These are phyloP conservation scores for Groenewaldozyma auringiensis DNA, from an alignment of 1,139 yeast species.

Conservation along the genomic window DNA sequence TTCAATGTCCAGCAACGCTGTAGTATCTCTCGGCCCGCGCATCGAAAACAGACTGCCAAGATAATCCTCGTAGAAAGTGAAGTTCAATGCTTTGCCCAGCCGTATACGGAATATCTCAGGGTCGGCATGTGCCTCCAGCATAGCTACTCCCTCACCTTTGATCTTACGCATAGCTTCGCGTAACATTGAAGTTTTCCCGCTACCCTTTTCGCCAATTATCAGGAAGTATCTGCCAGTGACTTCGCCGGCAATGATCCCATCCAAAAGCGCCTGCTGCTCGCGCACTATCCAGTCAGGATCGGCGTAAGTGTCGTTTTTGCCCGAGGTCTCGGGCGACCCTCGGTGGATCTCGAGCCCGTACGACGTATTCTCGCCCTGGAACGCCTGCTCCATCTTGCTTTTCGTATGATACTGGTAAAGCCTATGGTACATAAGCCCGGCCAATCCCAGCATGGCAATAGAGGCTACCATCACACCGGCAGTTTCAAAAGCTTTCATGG, in stretches of 20 bases:
- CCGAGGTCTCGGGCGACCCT: conserved; percentile 10
- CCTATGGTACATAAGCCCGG: conserved; percentile 64
- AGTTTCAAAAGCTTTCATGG: conserved; percentile 54
- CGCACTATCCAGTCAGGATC: conserved; percentile 45
- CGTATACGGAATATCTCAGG: conserved; percentile 76
- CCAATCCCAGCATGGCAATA: conserved; percentile 57
- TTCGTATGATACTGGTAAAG: conserved; percentile 54
- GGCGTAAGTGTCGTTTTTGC: conserved; percentile 27
- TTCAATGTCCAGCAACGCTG: conserved; percentile 74
- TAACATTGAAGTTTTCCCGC: conserved; percentile 72
- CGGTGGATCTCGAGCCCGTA: conserved; percentile 50
- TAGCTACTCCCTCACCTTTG: conserved; percentile 57
- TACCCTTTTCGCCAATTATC: conserved; percentile 77
- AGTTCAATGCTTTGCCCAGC: conserved; percentile 67
- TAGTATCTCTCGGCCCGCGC: conserved; percentile 78
- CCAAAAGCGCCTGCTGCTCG: conserved; percentile 58
- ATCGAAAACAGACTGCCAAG: conserved; percentile 77
- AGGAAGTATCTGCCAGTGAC: conserved; percentile 62
- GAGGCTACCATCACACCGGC: conserved; percentile 73
- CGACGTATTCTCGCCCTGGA: conserved; percentile 62
- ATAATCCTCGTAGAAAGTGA: conserved; percentile 71
- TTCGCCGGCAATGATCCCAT: conserved; percentile 58
- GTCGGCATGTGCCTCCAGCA: conserved; percentile 79
- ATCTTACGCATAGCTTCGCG: conserved; percentile 62
- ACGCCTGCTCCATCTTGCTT: conserved; percentile 58